Evolutionary conservation across 108 stramenopile species (phyloP), one percentile per base, ranked within the genome.

Genomic region (Nitzschia putrida): DNA sequence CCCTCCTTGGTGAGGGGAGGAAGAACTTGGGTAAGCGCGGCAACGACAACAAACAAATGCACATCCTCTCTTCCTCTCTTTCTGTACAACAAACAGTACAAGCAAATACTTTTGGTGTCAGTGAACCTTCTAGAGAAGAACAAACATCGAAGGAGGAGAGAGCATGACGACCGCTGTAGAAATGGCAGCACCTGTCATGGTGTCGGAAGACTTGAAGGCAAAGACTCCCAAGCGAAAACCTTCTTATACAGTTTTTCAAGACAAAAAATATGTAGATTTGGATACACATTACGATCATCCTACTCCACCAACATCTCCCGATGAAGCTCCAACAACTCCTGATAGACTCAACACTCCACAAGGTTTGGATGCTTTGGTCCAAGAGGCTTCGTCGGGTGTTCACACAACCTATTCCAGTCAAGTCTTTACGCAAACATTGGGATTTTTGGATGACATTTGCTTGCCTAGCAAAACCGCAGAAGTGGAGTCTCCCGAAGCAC

Each of bases 111-210:
- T n/a, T n/a, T n/a, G n/a, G n/a, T n/a, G n/a, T n/a, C n/a, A n/a
- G n/a, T n/a, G n/a, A n/a, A n/a, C 13, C 44, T 44, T 44, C 44
- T 44, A 13, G 44, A 9, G 11, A 44, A 44, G 44, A 13, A 44
- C 11, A n/a, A n/a, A n/a, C n/a, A n/a, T n/a, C n/a, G n/a, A n/a
- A n/a, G n/a, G n/a, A 34, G 29, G 29, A 34, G 29, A 34, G 29
- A 34, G 1, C 29, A 34, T 34, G 29, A 34, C 29, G 29, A 34
- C 29, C 29, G 29, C 29, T 34, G 29, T 34, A 10, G 93, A 94
- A 82, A 78, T 94, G 75, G 73, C 84, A 0, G 85, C 85, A 42
- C 68, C 92, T 7, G 67, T 91, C 9, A 84, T 90, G 25, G 91
- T 89, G 90, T 90, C 93, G 0, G 86, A 85, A 59, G 88, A 88